A percentile compares a stretch with the other conserved stretches of the same genome.
Conservation (phyloP, 164 flowering plant genomes). For the Magnolia kwangsiensis region DNA sequence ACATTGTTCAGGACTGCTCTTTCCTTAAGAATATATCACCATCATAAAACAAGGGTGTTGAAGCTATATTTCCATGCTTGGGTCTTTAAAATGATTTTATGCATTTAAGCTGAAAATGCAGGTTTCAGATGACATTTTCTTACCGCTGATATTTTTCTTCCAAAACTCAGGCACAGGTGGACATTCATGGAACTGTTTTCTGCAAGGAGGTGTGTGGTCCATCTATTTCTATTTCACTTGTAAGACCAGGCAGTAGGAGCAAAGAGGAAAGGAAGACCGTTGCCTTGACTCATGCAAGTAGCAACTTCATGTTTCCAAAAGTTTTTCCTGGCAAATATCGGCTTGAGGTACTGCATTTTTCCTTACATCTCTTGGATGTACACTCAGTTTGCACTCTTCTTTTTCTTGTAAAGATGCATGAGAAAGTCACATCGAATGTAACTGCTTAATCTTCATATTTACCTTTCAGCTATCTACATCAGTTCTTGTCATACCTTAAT, state of each 20-base stretch:
- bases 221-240: constrained; percentile 55
- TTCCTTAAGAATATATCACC: not conserved
- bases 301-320: constrained; percentile 57
- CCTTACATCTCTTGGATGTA: not conserved
- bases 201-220: constrained; percentile 89
- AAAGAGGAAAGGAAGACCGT: constrained; percentile 45
- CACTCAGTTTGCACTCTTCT: no score
- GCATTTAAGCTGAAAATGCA: not conserved
- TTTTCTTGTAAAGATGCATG: not conserved
- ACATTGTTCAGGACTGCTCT: not conserved
- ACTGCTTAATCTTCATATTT: not conserved
- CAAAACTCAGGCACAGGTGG: constrained; percentile 68
- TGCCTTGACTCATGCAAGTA: constrained; percentile 51
- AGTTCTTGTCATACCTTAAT: not conserved
- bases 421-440: not conserved
- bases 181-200: constrained; percentile 61
- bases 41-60: not conserved
- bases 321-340: constrained; percentile 87
- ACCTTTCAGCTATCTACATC: no score
- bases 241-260: constrained; percentile 35
- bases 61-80: not conserved
- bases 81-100: not conserved
- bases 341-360: constrained; percentile 58
- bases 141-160: constrained; percentile 9
- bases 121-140: not conserved